Percentiles rank a stretch among this genome's conserved stretches.
Conservation (phyloP, 345 rosid genomes). For the Gossypium australe region DNA sequence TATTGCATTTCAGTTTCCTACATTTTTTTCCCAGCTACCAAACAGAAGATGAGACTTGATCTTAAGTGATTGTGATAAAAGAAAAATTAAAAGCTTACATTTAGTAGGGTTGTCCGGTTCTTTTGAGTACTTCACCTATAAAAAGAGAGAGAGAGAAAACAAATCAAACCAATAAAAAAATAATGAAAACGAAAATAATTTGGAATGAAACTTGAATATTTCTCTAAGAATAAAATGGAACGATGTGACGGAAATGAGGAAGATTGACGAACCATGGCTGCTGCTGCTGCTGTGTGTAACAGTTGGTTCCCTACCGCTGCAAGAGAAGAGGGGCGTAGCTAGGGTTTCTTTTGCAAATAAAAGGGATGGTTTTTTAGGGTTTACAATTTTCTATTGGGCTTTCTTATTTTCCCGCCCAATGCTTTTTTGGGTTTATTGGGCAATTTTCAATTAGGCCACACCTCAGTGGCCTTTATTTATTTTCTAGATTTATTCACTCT, state of each 20-base stretch:
- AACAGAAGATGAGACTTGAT: not conserved
- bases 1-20: not conserved
- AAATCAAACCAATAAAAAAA: not conserved
- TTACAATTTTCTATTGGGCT: not conserved
- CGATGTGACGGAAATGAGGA: not conserved
- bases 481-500: no score
- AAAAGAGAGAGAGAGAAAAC: not conserved
- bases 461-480: no score
- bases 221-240: not conserved
- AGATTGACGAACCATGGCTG: constrained; percentile 22
- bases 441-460: not conserved
- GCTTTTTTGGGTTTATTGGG: not conserved
- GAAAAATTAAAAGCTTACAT: constrained; percentile 37
- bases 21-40: not conserved
- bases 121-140: constrained; percentile 68
- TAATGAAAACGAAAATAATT: not conserved
- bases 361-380: constrained; percentile 5
- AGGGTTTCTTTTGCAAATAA: not conserved
- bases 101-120: constrained; percentile 77
- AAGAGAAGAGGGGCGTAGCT: not conserved
- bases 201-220: not conserved
- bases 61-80: not conserved
- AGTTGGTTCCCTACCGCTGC: not conserved
- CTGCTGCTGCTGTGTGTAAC: not conserved
- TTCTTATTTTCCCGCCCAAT: not conserved